These are phyloP conservation scores for Gilbertella persicaria DNA, from an alignment of 371 early-diverging fungal genomes.

Conservation along the genomic window DNA sequence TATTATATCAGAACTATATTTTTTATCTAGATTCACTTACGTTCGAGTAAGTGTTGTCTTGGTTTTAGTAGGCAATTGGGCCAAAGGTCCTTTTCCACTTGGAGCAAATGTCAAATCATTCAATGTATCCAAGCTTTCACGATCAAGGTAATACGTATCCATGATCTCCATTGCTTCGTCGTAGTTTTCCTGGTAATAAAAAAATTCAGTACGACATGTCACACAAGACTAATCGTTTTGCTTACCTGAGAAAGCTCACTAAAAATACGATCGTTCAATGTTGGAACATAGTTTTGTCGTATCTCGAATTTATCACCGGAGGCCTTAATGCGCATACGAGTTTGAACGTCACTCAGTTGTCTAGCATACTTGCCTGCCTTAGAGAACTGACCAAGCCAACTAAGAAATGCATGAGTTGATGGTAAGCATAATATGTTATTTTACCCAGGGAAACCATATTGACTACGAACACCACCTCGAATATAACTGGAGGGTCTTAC, in stretches of 20 bases:
- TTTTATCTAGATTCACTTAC: conserved; percentile 46
- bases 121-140: conserved; percentile 88
- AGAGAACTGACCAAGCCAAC: conserved; percentile 95
- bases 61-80: conserved; percentile 65
- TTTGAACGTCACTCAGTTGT: conserved; percentile 78
- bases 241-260: conserved; percentile 61
- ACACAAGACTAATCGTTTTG: conserved; percentile 8
- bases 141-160: conserved; percentile 87
- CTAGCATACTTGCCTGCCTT: conserved; percentile 76
- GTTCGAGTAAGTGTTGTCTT: conserved; percentile 84
- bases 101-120: conserved; percentile 64
- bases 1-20: neutral
- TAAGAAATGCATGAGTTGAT: conserved; percentile 18
- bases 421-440: neutral
- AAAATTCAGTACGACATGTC: conserved; percentile 12
- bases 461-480: conserved; percentile 56
- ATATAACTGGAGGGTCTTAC: conserved; percentile 85
- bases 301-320: conserved; percentile 86
- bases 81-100: conserved; percentile 43
- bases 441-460: conserved; percentile 53
- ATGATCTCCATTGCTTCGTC: conserved; percentile 78
- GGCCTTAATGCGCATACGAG: conserved; percentile 80
- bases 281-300: conserved; percentile 82
- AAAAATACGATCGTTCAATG: conserved; percentile 67
- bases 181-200: conserved; percentile 55